Base-by-base conservation (phyloP, 108 stramenopile species). In the Nannochloropsis salina region DNA sequence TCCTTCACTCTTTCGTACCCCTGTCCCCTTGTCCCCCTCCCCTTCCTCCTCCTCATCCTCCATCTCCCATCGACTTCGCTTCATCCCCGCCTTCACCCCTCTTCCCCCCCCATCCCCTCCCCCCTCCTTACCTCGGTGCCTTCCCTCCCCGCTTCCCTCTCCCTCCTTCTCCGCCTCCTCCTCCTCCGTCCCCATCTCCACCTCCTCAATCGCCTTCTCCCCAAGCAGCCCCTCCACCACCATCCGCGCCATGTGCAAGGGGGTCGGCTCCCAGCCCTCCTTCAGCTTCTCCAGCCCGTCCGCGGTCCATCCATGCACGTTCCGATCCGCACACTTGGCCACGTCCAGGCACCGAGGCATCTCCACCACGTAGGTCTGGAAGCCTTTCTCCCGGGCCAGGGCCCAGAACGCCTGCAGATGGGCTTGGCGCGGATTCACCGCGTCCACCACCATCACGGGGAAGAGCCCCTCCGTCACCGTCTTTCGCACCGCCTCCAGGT, bases 301-400 rank as follows among this genome's bases (percentile, higher is more conserved):
- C 86, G 42, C 82, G 8, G 47, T 82, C 86, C 86, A 86, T 0
- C 41, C 82, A 82, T 83, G 86, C 45, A 44, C 82, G 47, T 86
- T 80, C 51, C 86, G 41, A 43, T 82, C 82, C 51, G 82, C 42
- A 51, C 86, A 86, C 82, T 61, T 82, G 82, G 61, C 81, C 8
- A 9, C 18, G 41, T 61, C 4, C 6, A 43, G 31, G 8, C 82
- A 8, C 51, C 12, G 42, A 81, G 41, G 81, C 81, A 82, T 82
- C 81, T 86, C 86, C 51, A 86, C 86, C 86, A 86, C 86, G 82
- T 86, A 86, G 82, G 45, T 82, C 86, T 82, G 44, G 82, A 86
- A 86, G 61, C 86, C 86, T 31, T 81, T 82, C 51, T 82, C 42
- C 42, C 74, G 61, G 81, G 86, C 86, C 12, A 43, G 51, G 42